phyloP scores from a whole-genome alignment of 441 rosid species.

The Pelargonium myrrhifolium region DNA sequence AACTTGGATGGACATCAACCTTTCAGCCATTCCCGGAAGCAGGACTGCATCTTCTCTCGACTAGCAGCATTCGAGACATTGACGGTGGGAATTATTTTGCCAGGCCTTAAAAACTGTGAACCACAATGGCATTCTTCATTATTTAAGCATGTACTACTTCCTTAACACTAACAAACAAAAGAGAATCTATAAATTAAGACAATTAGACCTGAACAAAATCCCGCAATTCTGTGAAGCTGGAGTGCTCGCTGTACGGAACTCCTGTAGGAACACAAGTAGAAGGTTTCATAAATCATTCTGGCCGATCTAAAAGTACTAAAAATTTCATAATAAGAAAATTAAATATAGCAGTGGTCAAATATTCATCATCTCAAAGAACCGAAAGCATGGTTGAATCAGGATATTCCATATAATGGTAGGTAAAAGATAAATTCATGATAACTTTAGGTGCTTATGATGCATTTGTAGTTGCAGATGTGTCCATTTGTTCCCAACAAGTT shows the following conservation, averaged over 20 bases:
- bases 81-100: slow-evolving; percentile 72
- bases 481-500: not conserved
- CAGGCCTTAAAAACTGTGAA: slow-evolving; percentile 59
- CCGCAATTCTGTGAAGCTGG: slow-evolving; percentile 68
- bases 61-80: slow-evolving; percentile 46
- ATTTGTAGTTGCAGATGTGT: not conserved
- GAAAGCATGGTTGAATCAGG: slow-evolving; percentile 8
- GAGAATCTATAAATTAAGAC: too few relatives aligned
- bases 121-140: not conserved
- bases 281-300: slow-evolving; percentile 11
- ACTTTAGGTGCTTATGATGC: not conserved
- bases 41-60: slow-evolving; percentile 67
- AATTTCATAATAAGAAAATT: not conserved
- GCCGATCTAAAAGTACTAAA: slow-evolving; percentile 2
- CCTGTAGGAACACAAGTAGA: slow-evolving; percentile 32
- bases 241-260: slow-evolving; percentile 83
- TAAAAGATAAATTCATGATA: not conserved
- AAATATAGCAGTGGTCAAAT: not conserved
- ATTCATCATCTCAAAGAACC: slow-evolving; percentile 13
- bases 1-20: slow-evolving; percentile 11
- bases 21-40: slow-evolving; percentile 63
- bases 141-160: not conserved
- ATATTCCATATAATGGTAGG: slow-evolving; percentile 11
- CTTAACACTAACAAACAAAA: not conserved
- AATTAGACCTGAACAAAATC: slow-evolving; percentile 62